Conservation (phyloP, 441 rosid genomes). For the Theobroma grandiflorum region DNA sequence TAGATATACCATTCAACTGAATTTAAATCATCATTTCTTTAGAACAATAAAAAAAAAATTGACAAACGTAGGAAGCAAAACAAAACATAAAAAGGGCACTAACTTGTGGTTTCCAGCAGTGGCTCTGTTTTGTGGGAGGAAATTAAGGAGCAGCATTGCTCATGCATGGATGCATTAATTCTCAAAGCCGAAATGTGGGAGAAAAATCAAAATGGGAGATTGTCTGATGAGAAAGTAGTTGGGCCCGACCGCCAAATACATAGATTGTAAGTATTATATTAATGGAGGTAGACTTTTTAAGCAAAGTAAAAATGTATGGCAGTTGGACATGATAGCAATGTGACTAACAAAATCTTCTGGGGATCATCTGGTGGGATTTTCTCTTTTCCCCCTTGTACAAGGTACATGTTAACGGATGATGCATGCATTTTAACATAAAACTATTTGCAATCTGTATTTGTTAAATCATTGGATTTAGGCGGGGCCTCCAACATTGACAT, state of each 20-base stretch:
- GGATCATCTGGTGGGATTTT: slow-evolving; percentile 23
- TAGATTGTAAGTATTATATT: background rate
- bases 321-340: slow-evolving; percentile 2
- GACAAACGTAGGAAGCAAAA: too few relatives aligned
- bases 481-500: slow-evolving; percentile 32
- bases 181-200: background rate
- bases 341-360: slow-evolving; percentile 18
- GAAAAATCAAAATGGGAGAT: background rate
- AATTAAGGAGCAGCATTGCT: background rate
- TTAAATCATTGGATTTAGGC: slow-evolving; percentile 26
- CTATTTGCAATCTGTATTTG: slow-evolving; percentile 21
- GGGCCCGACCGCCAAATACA: background rate
- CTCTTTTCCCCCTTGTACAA: background rate
- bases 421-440: slow-evolving; percentile 26
- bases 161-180: too few relatives aligned
- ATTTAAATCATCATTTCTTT: too few relatives aligned
- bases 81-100: too few relatives aligned
- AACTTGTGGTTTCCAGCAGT: too few relatives aligned
- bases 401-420: slow-evolving; percentile 9
- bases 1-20: too few relatives aligned
- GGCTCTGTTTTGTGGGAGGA: background rate
- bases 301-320: background rate
- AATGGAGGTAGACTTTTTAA: slow-evolving; percentile 23
- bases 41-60: too few relatives aligned
- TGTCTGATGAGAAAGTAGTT: background rate